Evolutionary conservation across 2,329 filamentous ascomycete species (phyloP), one percentile per base, ranked within the genome.

Genomic region (Diaporthe batatas): DNA sequence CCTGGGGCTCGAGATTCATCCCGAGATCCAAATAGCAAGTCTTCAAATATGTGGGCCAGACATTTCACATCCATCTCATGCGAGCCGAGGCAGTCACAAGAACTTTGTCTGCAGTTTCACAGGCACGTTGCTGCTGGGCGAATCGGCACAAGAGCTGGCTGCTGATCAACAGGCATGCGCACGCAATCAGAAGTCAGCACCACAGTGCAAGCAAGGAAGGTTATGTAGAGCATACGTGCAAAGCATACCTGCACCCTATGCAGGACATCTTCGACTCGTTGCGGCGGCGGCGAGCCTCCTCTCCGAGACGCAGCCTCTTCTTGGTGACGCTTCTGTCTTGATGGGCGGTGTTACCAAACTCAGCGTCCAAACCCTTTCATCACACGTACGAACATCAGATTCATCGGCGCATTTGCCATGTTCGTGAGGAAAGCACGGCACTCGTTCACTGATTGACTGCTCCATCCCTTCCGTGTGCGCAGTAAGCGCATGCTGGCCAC

Each of bases 61-160:
- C 62, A 67, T 25, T 65, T 67, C 47, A 29, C 12, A 47, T 53
- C 62, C 1, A 67, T 67, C 53, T 21, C 47, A 67, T 67, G 62
- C 47, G 62, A 67, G 62, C 47, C 62, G 62, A 67, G 62, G 62
- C 47, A 67, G 62, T 21, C 47, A 67, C 12, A 39, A 34, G 62
- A 67, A 67, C 62, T 67, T n/a, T 67, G 62, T 67, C 62, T 39
- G 47, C 62, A 53, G 62, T 67, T 67, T 67, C 62, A 67, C 44
- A 12, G 29, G 32, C 47, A 12, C 62, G 39, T 49, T 53, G 62
- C 62, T 67, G 62, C 34, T 4, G 62, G 32, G 47, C 62, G 62
- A 67, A 67, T 67, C 62, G 62, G 62, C 32, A 23, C 44, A 39
- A 12, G 62, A 49, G 62, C 44, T 53, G 59, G 16, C 36, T 53